Evolutionary conservation across 2,329 filamentous ascomycete species (phyloP).

Genomic region (Alternaria ventricosa): DNA sequence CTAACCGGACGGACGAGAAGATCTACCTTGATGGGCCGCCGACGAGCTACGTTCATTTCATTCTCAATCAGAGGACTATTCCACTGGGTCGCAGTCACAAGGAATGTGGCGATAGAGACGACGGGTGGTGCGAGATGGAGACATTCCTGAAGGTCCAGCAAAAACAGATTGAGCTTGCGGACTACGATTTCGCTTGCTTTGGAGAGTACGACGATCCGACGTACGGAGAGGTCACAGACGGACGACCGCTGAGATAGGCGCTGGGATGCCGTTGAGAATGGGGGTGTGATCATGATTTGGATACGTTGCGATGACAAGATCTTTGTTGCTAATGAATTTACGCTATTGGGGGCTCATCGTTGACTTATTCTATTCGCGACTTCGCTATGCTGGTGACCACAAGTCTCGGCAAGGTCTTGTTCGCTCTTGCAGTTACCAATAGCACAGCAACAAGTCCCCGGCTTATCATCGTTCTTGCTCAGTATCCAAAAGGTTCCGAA

Average conservation of each 20-base stretch:
- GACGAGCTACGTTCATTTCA: conserved; percentile 75
- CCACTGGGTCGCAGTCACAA: conserved; percentile 71
- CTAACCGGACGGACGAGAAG: conserved; percentile 26
- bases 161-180: conserved; percentile 62
- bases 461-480: background rate
- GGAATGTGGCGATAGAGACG: conserved; percentile 69
- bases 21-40: conserved; percentile 61
- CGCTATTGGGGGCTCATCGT: background rate
- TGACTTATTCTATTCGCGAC: background rate
- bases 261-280: background rate
- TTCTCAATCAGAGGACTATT: conserved; percentile 76
- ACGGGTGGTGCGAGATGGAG: conserved; percentile 78
- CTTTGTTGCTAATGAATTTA: background rate
- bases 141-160: conserved; percentile 71
- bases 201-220: conserved; percentile 59
- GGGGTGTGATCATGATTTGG: background rate
- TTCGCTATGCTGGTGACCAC: background rate
- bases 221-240: conserved; percentile 61
- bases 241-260: conserved; percentile 49
- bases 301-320: background rate
- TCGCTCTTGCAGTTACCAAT: background rate
- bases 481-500: background rate
- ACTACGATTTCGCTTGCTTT: conserved; percentile 71
- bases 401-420: background rate
- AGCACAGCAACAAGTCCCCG: background rate